Base-by-base conservation (phyloP, 352 stramenopile genomes). In the Peronospora belbahrii region DNA sequence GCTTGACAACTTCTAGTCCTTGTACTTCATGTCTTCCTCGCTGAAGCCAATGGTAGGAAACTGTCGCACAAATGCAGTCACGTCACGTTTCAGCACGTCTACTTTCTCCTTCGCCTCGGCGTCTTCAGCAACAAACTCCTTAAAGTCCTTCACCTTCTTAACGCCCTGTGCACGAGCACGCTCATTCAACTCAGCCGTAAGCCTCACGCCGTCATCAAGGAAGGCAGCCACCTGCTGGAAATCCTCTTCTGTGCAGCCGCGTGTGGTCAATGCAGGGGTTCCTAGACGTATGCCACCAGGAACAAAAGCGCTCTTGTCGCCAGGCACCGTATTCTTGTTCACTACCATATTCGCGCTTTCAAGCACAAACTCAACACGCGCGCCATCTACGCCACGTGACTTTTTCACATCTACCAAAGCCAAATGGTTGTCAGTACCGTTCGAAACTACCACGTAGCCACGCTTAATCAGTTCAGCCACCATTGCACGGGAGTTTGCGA, bases 271-370 rank as follows among this genome's bases (percentile, higher is more conserved):
- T 33, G 96, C 94, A 8, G 95, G 95, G 15, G 95, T 88, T 48
- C 96, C 96, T 37, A 99, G 94, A 47, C 96, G 94, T 55, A 99
- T 97, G 3, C 96, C 96, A 41, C 95, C 92, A 9, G 96, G 96
- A 45, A 95, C 96, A 4, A 99, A 83, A 7, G 96, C 96, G 34
- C 88, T 97, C 57, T 88, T 98, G 78, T 99, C 96, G 23, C 95
- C 92, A 1, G 95, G 95, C 30, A 99, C 81, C 11, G 94, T 98
- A 75, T 99, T 99, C 74, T 99, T 99, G 82, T 99, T 99, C 39
- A 95, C 94, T 15, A 97, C 93, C 59, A 99, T 98, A 72, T 97
- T 94, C 46, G 83, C 87, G 52, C 97, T 75, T 62, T 99, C 96
- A 5, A 98, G 62, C 32, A 99, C 75, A 19, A 92, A 85, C 73